A percentile compares a stretch with the other conserved stretches of the same genome.
Conservation (phyloP, 192 early-diverging fungal species). For the Obelidium mucronatum region DNA sequence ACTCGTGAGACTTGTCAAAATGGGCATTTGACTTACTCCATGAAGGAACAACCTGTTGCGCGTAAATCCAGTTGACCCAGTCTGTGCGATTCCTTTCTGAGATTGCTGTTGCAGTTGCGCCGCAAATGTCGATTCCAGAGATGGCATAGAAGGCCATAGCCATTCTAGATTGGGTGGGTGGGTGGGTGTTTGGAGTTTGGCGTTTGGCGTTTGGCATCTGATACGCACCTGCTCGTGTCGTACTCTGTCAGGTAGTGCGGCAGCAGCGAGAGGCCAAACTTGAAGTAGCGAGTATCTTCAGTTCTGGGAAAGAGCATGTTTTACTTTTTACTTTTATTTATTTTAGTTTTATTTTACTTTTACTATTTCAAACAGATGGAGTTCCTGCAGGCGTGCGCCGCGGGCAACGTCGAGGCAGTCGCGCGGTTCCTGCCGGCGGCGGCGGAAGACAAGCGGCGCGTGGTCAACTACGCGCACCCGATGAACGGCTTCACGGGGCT, state of each 20-base stretch:
- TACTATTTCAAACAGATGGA: not conserved
- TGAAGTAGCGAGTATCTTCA: constrained; percentile 78
- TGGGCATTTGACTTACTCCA: constrained; percentile 22
- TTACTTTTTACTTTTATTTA: not conserved
- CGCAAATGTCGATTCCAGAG: constrained; percentile 81
- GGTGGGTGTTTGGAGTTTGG: not conserved
- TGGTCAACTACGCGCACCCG: constrained; percentile 11
- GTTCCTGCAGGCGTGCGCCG: constrained; percentile 18
- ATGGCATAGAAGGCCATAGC: constrained; percentile 86
- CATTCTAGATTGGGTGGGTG: constrained; percentile 66
- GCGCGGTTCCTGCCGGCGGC: not conserved
- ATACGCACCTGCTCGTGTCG: constrained; percentile 73
- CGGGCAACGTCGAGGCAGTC: constrained; percentile 6
- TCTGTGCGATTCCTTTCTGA: constrained; percentile 59
- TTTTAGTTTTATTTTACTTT: not conserved
- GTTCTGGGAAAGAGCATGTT: constrained; percentile 32
- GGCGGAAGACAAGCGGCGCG: not conserved
- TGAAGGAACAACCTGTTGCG: constrained; percentile 71
- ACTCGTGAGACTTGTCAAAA: not conserved
- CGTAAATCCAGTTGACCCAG: constrained; percentile 97
- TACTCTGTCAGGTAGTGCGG: constrained; percentile 72
- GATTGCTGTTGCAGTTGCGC: constrained; percentile 64
- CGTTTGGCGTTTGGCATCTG: not conserved
- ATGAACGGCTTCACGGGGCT: constrained; percentile 7
- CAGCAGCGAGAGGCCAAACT: constrained; percentile 70